Evolutionary conservation across 2,329 filamentous ascomycete genomes (phyloP), one percentile per base, ranked within the genome.

Genomic region (Nemania sp.): DNA sequence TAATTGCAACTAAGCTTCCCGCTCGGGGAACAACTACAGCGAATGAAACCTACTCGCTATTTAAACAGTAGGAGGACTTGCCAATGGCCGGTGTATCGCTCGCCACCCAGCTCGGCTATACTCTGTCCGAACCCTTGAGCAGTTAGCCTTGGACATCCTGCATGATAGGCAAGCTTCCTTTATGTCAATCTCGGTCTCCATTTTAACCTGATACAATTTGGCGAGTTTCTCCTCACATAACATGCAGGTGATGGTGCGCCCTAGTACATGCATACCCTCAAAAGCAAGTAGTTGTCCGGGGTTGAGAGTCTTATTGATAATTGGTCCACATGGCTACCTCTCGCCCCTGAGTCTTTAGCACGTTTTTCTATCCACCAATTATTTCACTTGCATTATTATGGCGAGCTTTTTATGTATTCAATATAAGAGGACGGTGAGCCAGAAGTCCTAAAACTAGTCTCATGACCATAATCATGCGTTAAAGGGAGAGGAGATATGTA

Each of bases 51-150:
- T 15, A 29, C 52, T 22, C 27, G 13, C n/a, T 32, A 35, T 32
- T 54, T 54, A 54, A 54, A 54, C 35, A 32, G 22, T 5, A 54
- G 15, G 22, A 32, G 15, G 27, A 2, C 52, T 8, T 20, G 5
- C 15, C 6, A 15, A 35, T 26, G 15, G 10, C n/a, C 4, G 3
- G 5, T 7, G 3, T 54, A 18, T 35, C 15, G 22, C 29, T 22
- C 29, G 20, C 52, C 52, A 35, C 15, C n/a, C 15, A 22, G n/a
- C 29, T 35, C 52, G 52, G 52, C 18, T 20, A 35, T 54, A 54
- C 22, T 7, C 29, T 8, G 27, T 54, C 52, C 52, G 52, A 54
- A 22, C 27, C 49, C 22, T 20, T 35, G 7, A 54, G 18, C 18
- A 22, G 22, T 4, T 32, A 54, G n/a, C 52, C 10, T 11, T 18